Percentiles rank a stretch among this genome's conserved stretches.
Evolutionary conservation across 768 basidiomycete genomes (phyloP).

Genomic region (Arthromyces matolae): DNA sequence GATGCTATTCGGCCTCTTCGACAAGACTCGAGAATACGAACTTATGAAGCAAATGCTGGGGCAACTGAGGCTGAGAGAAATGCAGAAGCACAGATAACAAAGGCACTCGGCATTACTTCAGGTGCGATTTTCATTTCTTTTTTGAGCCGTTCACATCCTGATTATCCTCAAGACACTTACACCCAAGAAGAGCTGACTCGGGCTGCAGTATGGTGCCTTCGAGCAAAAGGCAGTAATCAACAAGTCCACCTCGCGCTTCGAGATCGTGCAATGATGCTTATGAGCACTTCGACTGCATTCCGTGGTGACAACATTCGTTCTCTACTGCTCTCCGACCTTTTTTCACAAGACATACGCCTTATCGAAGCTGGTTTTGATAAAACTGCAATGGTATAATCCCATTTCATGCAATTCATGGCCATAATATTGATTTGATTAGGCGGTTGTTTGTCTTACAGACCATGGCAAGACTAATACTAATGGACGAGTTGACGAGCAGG

Average conservation of each 20-base stretch:
- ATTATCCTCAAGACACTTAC: slow-evolving; percentile 21
- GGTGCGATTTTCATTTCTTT: not conserved
- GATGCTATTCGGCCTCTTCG: not conserved
- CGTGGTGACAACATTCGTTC: slow-evolving; percentile 26
- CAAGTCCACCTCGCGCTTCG: slow-evolving; percentile 16
- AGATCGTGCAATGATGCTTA: slow-evolving; percentile 29
- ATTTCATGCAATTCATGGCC: not conserved
- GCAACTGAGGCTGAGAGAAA: not conserved
- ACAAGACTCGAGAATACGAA: not conserved
- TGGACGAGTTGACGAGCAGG: not conserved
- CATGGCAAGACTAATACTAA: not conserved
- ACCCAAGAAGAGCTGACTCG: slow-evolving; percentile 19
- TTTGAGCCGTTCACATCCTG: not conserved
- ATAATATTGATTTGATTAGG: slow-evolving; percentile 1
- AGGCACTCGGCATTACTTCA: slow-evolving; percentile 11
- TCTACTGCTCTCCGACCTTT: slow-evolving; percentile 24
- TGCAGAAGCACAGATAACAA: not conserved
- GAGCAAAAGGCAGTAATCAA: slow-evolving; percentile 2
- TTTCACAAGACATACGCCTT: slow-evolving; percentile 16
- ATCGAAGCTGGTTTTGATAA: slow-evolving; percentile 15
- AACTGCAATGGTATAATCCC: slow-evolving; percentile 15
- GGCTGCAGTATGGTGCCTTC: slow-evolving; percentile 21
- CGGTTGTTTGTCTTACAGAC: not conserved
- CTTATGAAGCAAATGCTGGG: not conserved
- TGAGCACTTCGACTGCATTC: slow-evolving; percentile 23